Percentiles rank a stretch among this genome's conserved stretches.
Conservation (phyloP, 1,139 yeast species). For the Zygosaccharomyces sapae region DNA sequence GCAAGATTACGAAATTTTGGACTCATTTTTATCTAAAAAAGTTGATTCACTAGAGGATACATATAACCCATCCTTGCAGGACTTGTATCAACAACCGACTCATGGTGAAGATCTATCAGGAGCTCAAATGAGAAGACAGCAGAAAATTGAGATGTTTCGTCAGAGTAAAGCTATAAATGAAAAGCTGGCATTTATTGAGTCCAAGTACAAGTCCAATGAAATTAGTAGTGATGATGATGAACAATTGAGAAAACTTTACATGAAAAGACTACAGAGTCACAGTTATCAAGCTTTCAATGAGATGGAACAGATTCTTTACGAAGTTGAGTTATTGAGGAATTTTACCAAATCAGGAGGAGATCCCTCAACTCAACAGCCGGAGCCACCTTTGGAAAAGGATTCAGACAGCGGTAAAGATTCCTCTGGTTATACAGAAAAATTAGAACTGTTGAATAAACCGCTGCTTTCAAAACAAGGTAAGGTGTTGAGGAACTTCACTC, state of each 20-base stretch:
- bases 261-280: constrained; percentile 52
- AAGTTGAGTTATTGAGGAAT: constrained; percentile 29
- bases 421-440: constrained; percentile 49
- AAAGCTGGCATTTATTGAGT: constrained; percentile 42
- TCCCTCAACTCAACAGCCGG: background rate
- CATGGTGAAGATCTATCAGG: constrained; percentile 34
- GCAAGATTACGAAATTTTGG: constrained; percentile 44
- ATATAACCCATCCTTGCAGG: constrained; percentile 43
- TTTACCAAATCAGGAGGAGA: constrained; percentile 20
- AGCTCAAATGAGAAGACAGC: constrained; percentile 58
- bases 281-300: constrained; percentile 51
- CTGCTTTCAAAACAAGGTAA: constrained; percentile 66
- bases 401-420: constrained; percentile 26
- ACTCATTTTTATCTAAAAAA: constrained; percentile 40
- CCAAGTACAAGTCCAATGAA: constrained; percentile 29
- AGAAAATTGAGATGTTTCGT: constrained; percentile 67
- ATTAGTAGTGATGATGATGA: constrained; percentile 51
- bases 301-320: constrained; percentile 31
- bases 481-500: constrained; percentile 78
- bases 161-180: constrained; percentile 52
- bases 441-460: constrained; percentile 44
- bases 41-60: constrained; percentile 42
- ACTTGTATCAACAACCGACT: constrained; percentile 30
- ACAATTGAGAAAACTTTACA: constrained; percentile 47
- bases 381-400: constrained; percentile 23